Evolutionary conservation across 176 grass and related monocot genomes (phyloP).

Genomic region (Paspalum vaginatum): DNA sequence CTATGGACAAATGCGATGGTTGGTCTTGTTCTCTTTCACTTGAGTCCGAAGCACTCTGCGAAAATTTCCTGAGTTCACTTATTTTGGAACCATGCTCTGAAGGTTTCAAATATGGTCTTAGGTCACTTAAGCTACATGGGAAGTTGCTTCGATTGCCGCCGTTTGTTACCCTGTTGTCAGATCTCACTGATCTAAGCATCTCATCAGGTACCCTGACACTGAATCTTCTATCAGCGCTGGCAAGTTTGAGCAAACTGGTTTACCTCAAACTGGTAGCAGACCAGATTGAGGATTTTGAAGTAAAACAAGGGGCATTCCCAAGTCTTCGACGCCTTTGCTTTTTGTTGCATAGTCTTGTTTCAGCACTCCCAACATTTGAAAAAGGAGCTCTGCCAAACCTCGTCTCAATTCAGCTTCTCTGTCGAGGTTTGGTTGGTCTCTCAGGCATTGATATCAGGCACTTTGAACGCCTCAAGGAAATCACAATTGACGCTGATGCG

Average conservation of each 20-base stretch:
- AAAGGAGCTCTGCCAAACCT: constrained; percentile 40
- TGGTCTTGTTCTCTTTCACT: constrained; percentile 42
- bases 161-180: constrained; percentile 27
- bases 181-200: constrained; percentile 42
- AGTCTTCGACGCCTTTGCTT: constrained; percentile 36
- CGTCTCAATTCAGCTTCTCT: constrained; percentile 36
- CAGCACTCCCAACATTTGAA: constrained; percentile 16
- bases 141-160: constrained; percentile 11
- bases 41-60: neutral
- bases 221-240: constrained; percentile 30
- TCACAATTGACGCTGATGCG: constrained; percentile 4
- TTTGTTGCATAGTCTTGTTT: neutral
- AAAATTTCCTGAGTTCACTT: constrained; percentile 37
- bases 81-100: constrained; percentile 30
- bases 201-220: constrained; percentile 29
- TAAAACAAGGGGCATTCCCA: constrained; percentile 34
- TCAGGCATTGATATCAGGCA: constrained; percentile 38
- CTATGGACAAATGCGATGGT: neutral
- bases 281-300: constrained; percentile 22
- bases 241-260: constrained; percentile 27
- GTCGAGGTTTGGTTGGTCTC: neutral
- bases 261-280: constrained; percentile 30
- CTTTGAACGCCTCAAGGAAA: constrained; percentile 40
- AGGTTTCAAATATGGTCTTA: constrained; percentile 41
- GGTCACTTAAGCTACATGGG: constrained; percentile 40